Base-by-base conservation (phyloP, 805 yeast genomes). In the Candida easanensis region DNA sequence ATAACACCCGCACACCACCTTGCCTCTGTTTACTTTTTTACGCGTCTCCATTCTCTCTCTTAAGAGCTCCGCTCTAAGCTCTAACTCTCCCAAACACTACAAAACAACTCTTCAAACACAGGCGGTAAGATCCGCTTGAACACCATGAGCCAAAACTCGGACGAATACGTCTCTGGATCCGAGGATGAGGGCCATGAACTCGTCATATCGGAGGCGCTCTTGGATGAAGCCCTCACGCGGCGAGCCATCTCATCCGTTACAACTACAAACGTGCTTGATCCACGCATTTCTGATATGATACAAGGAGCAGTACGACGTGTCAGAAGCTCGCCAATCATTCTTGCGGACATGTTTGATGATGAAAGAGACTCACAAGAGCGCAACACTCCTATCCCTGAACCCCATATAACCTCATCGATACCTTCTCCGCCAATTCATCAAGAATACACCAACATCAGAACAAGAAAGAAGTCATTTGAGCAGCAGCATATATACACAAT, bases 401-500 rank as follows among this genome's bases (percentile, higher is more conserved):
- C 19, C 33, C n/a, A 15, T 15, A 6, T 17, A 8, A 6, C 40
- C 54, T 14, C 43, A 48, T 3, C 26, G n/a, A n/a, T n/a, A n/a
- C n/a, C n/a, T n/a, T n/a, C n/a, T n/a, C n/a, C n/a, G n/a, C n/a
- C n/a, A n/a, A n/a, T n/a, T n/a, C n/a, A n/a, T n/a, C n/a, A n/a
- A n/a, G n/a, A n/a, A n/a, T n/a, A n/a, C n/a, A n/a, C n/a, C n/a
- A n/a, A n/a, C n/a, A n/a, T 36, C 15, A 26, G 55, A 22, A 46
- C 48, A 36, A 51, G 58, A 33, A 48, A 54, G 22, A 28, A 50
- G 7, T 50, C 58, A 0, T 51, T 56, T 20, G 46, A 45, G 18
- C 59, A 56, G 35, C 54, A 56, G 33, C 61, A 56, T 23, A 53
- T 57, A 9, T 57, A 54, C 34, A 54, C 58, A 2, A 53, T 57